Conservation (phyloP, 306 rosid genomes). For the Lathyrus tuberosus region DNA sequence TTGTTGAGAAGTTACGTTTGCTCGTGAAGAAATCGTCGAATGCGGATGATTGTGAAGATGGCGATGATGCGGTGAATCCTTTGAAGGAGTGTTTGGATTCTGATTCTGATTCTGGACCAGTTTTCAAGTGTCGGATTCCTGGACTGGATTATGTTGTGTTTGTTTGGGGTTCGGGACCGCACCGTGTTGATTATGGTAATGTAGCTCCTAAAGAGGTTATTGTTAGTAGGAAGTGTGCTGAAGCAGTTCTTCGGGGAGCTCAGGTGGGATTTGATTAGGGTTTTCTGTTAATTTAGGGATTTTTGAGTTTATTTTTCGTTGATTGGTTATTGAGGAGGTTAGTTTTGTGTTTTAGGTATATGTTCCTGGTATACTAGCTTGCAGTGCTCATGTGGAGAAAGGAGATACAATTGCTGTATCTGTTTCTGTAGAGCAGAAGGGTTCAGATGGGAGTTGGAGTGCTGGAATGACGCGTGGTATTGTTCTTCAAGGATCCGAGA, state of each 20-base stretch:
- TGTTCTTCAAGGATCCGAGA: slow-evolving; percentile 65
- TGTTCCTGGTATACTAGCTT: slow-evolving; percentile 92
- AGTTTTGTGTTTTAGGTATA: slow-evolving; percentile 58
- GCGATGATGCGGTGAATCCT: slow-evolving; percentile 30
- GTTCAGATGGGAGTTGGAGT: slow-evolving; percentile 73
- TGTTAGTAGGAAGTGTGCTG: slow-evolving; percentile 94
- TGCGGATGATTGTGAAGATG: slow-evolving; percentile 2
- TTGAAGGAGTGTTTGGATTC: slow-evolving; percentile 38
- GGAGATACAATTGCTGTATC: slow-evolving; percentile 83
- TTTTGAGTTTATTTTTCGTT: neutral
- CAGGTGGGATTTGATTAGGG: slow-evolving; percentile 56
- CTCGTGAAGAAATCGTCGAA: slow-evolving; percentile 41
- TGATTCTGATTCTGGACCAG: slow-evolving; percentile 13
- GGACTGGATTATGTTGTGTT: slow-evolving; percentile 81
- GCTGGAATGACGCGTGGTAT: slow-evolving; percentile 85
- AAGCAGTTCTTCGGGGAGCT: slow-evolving; percentile 97
- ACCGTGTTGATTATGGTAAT: slow-evolving; percentile 61
- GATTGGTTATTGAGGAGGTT: slow-evolving; percentile 39
- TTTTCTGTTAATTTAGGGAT: neutral
- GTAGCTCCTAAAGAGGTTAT: slow-evolving; percentile 76
- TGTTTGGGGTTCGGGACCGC: slow-evolving; percentile 89
- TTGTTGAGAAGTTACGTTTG: slow-evolving; percentile 55
- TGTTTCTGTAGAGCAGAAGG: slow-evolving; percentile 84
- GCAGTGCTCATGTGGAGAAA: slow-evolving; percentile 93
- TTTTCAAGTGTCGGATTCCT: slow-evolving; percentile 68